A percentile compares a stretch with the other conserved stretches of the same genome.
Evolutionary conservation across 2,329 filamentous ascomycete species (phyloP).

Genomic region (Erysiphe neolycopersici): DNA sequence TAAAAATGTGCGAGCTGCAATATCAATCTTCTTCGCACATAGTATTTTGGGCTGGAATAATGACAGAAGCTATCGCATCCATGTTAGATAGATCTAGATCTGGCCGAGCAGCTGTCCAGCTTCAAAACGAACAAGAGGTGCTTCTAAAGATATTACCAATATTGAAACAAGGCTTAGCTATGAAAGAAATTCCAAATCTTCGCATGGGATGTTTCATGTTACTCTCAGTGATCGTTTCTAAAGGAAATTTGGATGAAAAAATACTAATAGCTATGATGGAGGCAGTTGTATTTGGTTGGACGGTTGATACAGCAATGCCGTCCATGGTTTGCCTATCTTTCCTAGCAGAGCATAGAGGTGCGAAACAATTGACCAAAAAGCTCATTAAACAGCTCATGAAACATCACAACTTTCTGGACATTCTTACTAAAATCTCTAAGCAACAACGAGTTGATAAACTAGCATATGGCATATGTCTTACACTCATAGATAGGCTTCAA

Average conservation of each 20-base stretch:
- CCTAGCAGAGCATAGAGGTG: slow-evolving; percentile 52
- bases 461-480: slow-evolving; percentile 42
- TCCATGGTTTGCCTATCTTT: slow-evolving; percentile 60
- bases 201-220: slow-evolving; percentile 84
- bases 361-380: slow-evolving; percentile 38
- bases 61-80: slow-evolving; percentile 60
- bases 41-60: slow-evolving; percentile 75
- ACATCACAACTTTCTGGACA: slow-evolving; percentile 29
- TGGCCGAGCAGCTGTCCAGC: slow-evolving; percentile 48
- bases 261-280: slow-evolving; percentile 77
- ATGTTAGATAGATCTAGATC: slow-evolving; percentile 57
- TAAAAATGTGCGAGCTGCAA: slow-evolving; percentile 42
- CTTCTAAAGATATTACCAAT: slow-evolving; percentile 42
- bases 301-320: slow-evolving; percentile 40
- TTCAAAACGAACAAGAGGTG: slow-evolving; percentile 53
- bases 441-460: slow-evolving; percentile 45
- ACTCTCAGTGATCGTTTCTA: slow-evolving; percentile 58
- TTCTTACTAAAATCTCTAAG: slow-evolving; percentile 32
- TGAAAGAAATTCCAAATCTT: slow-evolving; percentile 51
- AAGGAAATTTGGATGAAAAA: slow-evolving; percentile 51
- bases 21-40: slow-evolving; percentile 54
- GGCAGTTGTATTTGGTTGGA: slow-evolving; percentile 56
- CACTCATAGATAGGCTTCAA: slow-evolving; percentile 31
- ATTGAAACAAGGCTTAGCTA: slow-evolving; percentile 49
- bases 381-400: slow-evolving; percentile 44